phyloP scores from a whole-genome alignment of 2,329 filamentous ascomycete species.

The Curvularia sp. region DNA sequence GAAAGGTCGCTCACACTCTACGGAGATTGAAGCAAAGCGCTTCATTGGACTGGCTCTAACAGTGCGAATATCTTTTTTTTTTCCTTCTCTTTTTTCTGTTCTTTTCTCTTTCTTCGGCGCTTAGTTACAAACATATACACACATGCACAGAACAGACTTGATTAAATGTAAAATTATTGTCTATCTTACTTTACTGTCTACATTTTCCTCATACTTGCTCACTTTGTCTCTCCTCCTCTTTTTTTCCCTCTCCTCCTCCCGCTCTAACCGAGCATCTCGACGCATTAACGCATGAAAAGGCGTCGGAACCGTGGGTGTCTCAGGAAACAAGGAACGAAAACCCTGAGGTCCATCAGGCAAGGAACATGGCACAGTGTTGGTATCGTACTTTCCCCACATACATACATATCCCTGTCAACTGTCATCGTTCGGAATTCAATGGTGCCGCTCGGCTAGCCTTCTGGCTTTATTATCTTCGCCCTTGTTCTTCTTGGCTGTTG shows the following conservation, averaged over 20 bases:
- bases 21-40: constrained; percentile 44
- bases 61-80: constrained; percentile 33
- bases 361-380: not conserved
- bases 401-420: not conserved
- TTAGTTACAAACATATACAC: constrained; percentile 19
- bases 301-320: not conserved
- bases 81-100: constrained; percentile 29
- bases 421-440: no score
- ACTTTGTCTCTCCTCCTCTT: no score
- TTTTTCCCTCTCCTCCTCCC: no score
- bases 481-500: no score
- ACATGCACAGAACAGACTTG: no score
- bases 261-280: no score
- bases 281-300: no score
- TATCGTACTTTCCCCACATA: not conserved
- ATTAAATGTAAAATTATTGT: no score
- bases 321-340: not conserved
- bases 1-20: constrained; percentile 30
- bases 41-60: constrained; percentile 47
- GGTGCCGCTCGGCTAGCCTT: no score
- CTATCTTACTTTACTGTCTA: no score
- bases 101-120: constrained; percentile 29
- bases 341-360: not conserved
- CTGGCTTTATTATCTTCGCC: no score
- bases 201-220: no score